These are phyloP conservation scores for Venturia nashicola DNA, from an alignment of 2,329 filamentous ascomycete species.

Conservation along the genomic window DNA sequence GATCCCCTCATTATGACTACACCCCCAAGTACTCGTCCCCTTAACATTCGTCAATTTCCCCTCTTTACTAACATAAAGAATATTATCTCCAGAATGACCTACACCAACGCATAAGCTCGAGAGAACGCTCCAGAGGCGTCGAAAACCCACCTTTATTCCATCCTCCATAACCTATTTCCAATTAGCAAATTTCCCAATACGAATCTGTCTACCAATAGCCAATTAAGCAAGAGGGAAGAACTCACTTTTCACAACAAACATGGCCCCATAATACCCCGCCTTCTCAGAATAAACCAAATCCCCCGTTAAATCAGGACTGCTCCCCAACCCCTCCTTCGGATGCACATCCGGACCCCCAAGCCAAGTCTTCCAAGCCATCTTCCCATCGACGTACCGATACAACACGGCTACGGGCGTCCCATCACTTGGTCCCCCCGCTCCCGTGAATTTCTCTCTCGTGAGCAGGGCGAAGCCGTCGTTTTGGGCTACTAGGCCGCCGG, in stretches of 20 bases:
- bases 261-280: slow-evolving; percentile 43
- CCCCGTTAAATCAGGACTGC: slow-evolving; percentile 47
- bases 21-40: slow-evolving; percentile 46
- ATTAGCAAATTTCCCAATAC: neutral
- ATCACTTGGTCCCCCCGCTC: slow-evolving; percentile 34
- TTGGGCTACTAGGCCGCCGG: slow-evolving; percentile 48
- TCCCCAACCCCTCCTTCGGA: slow-evolving; percentile 14
- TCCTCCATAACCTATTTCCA: neutral
- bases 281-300: slow-evolving; percentile 48
- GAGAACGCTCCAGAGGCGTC: slow-evolving; percentile 21
- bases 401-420: slow-evolving; percentile 42
- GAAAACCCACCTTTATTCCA: slow-evolving; percentile 1
- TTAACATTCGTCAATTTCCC: slow-evolving; percentile 39
- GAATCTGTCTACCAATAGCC: too few relatives aligned
- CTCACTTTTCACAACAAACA: slow-evolving; percentile 1
- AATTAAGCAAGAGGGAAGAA: too few relatives aligned
- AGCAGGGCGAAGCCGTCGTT: slow-evolving; percentile 51
- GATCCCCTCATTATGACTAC: slow-evolving; percentile 54
- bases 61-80: slow-evolving; percentile 36
- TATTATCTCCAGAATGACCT: slow-evolving; percentile 48
- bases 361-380: slow-evolving; percentile 46
- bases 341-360: slow-evolving; percentile 46
- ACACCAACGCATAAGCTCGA: slow-evolving; percentile 2
- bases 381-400: slow-evolving; percentile 45
- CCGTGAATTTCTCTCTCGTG: slow-evolving; percentile 43